Evolutionary conservation across 2,329 filamentous ascomycete species (phyloP).

Genomic region (Sporothrix sp.): DNA sequence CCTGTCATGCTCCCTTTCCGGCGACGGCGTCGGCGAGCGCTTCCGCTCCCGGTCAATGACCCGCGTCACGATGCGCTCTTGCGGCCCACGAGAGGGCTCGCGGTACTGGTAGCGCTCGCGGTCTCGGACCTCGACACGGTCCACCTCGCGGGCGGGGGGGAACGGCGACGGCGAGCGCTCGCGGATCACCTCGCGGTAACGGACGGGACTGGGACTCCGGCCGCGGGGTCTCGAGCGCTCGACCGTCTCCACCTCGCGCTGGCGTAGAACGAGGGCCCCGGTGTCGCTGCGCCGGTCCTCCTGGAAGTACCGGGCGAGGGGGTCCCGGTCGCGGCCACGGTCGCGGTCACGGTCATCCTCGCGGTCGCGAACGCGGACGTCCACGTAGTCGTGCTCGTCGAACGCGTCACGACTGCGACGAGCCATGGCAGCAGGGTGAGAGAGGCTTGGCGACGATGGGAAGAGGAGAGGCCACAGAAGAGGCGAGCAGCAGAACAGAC

Average conservation of each 20-base stretch:
- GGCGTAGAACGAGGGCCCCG: constrained; percentile 44
- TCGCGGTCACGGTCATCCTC: constrained; percentile 36
- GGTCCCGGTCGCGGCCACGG: constrained; percentile 35
- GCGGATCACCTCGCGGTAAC: constrained; percentile 35
- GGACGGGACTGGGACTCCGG: constrained; percentile 32
- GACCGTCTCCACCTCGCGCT: constrained; percentile 45
- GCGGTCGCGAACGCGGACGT: constrained; percentile 33
- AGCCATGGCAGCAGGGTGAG: constrained; percentile 8
- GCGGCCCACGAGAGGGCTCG: constrained; percentile 7
- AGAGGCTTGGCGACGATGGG: neutral
- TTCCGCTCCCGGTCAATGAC: constrained; percentile 35
- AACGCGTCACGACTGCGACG: constrained; percentile 11
- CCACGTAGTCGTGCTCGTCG: constrained; percentile 15
- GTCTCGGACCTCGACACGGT: constrained; percentile 23
- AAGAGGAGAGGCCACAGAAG: neutral
- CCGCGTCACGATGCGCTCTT: constrained; percentile 23
- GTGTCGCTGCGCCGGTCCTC: constrained; percentile 37
- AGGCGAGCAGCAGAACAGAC: neutral
- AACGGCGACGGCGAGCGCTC: constrained; percentile 33
- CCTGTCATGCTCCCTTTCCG: constrained; percentile 31
- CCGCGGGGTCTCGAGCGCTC: constrained; percentile 36
- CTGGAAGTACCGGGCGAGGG: constrained; percentile 42
- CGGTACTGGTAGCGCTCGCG: constrained; percentile 15
- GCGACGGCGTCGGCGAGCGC: constrained; percentile 34
- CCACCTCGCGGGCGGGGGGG: constrained; percentile 24